Evolutionary conservation across 306 rosid genomes (phyloP).

Genomic region (Sicyos edulis): DNA sequence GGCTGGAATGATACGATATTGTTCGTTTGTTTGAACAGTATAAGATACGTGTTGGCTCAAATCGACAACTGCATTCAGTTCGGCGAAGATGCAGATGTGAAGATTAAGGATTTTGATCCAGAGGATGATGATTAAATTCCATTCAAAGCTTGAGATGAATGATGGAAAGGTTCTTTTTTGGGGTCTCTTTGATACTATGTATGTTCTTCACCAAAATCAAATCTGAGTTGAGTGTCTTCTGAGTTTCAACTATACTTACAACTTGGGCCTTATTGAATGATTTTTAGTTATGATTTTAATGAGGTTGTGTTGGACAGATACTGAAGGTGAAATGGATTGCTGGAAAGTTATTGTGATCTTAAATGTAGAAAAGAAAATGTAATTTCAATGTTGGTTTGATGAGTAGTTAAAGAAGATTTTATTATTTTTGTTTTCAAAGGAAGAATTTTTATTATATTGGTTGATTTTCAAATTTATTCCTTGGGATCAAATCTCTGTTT

Average conservation of each 20-base stretch:
- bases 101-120: conserved; percentile 55
- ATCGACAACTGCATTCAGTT: conserved; percentile 53
- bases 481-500: no score
- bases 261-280: not conserved
- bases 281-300: no score
- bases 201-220: not conserved
- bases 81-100: conserved; percentile 79
- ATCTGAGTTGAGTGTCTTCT: not conserved
- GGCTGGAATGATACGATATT: not conserved
- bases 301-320: no score
- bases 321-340: no score
- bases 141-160: not conserved
- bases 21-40: conserved; percentile 35
- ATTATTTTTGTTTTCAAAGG: no score
- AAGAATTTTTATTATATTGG: no score
- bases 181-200: not conserved
- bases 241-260: not conserved
- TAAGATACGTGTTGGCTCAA: conserved; percentile 50
- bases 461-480: no score
- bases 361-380: no score
- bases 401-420: no score
- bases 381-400: no score
- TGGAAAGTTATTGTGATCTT: not conserved
- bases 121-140: conserved; percentile 41
- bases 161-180: not conserved